Conservation (phyloP, 768 basidiomycete genomes). For the Tylopilus sp. region DNA sequence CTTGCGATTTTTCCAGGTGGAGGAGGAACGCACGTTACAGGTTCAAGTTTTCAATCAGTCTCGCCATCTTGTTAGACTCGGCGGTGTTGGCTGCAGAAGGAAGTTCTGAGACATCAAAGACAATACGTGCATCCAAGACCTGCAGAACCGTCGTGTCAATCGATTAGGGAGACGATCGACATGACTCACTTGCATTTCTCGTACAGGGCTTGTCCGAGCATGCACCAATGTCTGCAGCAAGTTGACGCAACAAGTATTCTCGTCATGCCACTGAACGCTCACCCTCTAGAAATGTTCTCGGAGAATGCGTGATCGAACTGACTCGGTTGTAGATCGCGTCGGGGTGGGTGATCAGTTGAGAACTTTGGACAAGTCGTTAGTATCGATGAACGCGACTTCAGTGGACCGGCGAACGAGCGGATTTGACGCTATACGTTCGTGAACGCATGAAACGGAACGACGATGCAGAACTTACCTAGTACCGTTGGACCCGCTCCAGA, state of each 20-base stretch:
- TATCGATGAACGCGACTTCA: conserved; percentile 76
- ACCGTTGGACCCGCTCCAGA: conserved; percentile 82
- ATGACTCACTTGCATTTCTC: conserved; percentile 78
- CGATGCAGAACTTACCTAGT: no score
- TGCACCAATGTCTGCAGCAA: conserved; percentile 75
- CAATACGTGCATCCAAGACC: no score
- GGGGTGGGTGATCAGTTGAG: conserved; percentile 59
- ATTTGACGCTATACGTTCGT: conserved; percentile 58
- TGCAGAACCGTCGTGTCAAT: conserved; percentile 3
- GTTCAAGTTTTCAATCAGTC: no score
- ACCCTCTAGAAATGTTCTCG: conserved; percentile 67
- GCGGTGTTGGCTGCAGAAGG: no score
- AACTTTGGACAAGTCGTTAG: conserved; percentile 66
- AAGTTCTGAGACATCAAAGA: no score
- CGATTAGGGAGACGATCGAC: neutral
- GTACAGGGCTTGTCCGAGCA: conserved; percentile 64
- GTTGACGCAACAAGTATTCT: neutral
- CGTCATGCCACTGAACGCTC: conserved; percentile 5
- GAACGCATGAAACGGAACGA: no score
- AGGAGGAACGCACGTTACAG: no score
- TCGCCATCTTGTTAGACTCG: no score
- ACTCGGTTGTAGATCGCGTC: conserved; percentile 77
- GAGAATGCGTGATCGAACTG: conserved; percentile 84
- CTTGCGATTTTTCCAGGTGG: no score
- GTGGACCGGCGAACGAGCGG: conserved; percentile 46